Evolutionary conservation across 176 grass and related monocot genomes (phyloP), one percentile per base, ranked within the genome.

Genomic region (Leersia perrieri): DNA sequence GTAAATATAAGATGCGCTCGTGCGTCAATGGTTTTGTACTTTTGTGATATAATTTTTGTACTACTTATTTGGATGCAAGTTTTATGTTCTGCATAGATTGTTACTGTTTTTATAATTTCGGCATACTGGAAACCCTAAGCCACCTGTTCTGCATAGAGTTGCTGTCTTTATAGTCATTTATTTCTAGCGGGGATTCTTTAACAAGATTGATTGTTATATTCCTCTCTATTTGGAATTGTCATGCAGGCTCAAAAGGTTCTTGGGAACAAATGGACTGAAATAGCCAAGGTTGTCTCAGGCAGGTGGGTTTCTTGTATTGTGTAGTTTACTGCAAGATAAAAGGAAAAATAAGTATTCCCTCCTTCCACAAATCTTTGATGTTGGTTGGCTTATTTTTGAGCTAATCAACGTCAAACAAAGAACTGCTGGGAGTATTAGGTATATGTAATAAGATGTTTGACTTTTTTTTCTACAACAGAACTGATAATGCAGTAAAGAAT

Each of bases 211-310:
- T 66, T 27, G 18, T 41, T 78, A 25, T 39, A 82, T 78, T 80
- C 3, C 68, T 87, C 66, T 35, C 85, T 30, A 60, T 58, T n/a
- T 83, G 25, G 71, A 76, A 64, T 65, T 91, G 9, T 68, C 75
- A 42, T 87, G 58, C 85, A 95, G 97, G 93, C 93, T 73, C 97
- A 99, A 82, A 99, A 93, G 80, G 70, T 91, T 86, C 82, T 95
- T 41, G 96, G 96, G 42, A 99, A 99, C 75, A 93, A 76, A 86
- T 95, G 90, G 96, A 99, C 96, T 82, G 96, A 99, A 80, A 99
- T 99, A 66, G 93, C 92, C n/a, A 99, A 99, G 63, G 90, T 99
- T 60, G 92, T 99, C 13, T 88, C 96, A 10, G 92, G 96, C 78
- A 99, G 96, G 96, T 99, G 83, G 20, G 88, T 70, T 53, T 76